Percentiles rank a stretch among this genome's conserved stretches.
These are phyloP conservation scores for Thraustochytrium striatum DNA, from an alignment of 352 stramenopile species.

Conservation along the genomic window DNA sequence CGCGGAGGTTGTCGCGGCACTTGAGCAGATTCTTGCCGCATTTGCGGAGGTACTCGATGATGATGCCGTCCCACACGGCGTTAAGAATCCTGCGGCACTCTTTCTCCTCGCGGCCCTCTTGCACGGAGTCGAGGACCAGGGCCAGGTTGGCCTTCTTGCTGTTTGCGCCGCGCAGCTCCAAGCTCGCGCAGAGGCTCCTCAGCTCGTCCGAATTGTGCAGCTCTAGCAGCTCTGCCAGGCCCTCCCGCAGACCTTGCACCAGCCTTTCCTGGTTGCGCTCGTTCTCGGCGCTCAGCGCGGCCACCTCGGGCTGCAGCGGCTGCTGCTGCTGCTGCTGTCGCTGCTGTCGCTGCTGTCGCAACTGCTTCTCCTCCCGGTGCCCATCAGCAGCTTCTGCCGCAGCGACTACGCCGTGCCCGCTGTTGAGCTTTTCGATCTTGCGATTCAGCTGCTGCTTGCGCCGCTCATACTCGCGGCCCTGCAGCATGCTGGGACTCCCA, in stretches of 20 bases:
- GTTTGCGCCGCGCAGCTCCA: background rate
- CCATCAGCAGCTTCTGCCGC: too few species aligned
- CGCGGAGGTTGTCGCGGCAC: constrained; percentile 20
- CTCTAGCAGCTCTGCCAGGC: constrained; percentile 17
- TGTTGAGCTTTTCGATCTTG: too few species aligned
- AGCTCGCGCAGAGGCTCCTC: background rate
- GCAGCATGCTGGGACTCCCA: too few species aligned
- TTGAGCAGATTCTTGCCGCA: constrained; percentile 42
- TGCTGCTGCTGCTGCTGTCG: too few species aligned
- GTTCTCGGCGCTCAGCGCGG: too few species aligned
- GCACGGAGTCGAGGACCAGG: background rate
- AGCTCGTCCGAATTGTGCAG: constrained; percentile 44
- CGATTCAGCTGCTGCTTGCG: too few species aligned
- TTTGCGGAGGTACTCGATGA: constrained; percentile 45
- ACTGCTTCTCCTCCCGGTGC: too few species aligned
- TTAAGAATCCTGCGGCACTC: background rate
- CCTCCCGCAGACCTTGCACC: background rate
- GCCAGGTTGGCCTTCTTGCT: constrained; percentile 8
- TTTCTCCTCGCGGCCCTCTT: background rate
- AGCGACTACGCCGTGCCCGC: too few species aligned
- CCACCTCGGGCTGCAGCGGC: background rate
- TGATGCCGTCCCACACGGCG: constrained; percentile 40
- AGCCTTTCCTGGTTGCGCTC: constrained; percentile 8
- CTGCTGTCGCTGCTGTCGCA: too few species aligned
- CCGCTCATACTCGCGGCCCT: too few species aligned